A percentile compares a stretch with the other conserved stretches of the same genome.
Evolutionary conservation across 2,329 filamentous ascomycete species (phyloP).

Genomic region (Aspergillus alliaceus): DNA sequence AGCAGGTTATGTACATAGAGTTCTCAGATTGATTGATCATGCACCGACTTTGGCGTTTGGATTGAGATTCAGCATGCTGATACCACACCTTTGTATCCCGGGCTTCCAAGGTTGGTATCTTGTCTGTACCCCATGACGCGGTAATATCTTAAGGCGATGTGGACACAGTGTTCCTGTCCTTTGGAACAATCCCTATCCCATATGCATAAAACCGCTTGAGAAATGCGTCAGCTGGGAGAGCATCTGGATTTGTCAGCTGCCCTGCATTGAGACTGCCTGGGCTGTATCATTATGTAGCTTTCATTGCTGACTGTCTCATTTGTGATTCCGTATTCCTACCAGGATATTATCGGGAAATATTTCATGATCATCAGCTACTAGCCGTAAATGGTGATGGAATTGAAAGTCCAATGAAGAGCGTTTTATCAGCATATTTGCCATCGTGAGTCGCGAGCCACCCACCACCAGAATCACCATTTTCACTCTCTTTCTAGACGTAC

Average conservation of each 20-base stretch:
- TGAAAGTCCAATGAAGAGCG: neutral
- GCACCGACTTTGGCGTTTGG: slow-evolving; percentile 38
- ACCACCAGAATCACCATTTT: no score
- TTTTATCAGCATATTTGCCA: neutral
- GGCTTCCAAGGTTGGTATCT: neutral
- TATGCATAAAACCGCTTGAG: neutral
- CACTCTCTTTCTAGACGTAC: no score
- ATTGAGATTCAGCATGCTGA: slow-evolving; percentile 18
- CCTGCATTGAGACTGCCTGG: neutral
- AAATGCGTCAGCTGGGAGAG: neutral
- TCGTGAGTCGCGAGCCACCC: no score
- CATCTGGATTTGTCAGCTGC: neutral
- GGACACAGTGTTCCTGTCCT: neutral
- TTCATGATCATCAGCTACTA: neutral
- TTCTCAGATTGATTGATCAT: slow-evolving; percentile 36
- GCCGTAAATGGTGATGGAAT: neutral
- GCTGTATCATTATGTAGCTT: neutral
- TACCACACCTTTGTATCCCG: slow-evolving; percentile 5
- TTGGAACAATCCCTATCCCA: neutral
- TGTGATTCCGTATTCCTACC: neutral
- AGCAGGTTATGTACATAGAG: slow-evolving; percentile 42
- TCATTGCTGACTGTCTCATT: neutral
- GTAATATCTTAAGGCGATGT: neutral
- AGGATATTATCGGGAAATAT: no score
- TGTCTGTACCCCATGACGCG: neutral